These are phyloP conservation scores for Sporormia fimetaria DNA, from an alignment of 495 filamentous ascomycete genomes.

Conservation along the genomic window DNA sequence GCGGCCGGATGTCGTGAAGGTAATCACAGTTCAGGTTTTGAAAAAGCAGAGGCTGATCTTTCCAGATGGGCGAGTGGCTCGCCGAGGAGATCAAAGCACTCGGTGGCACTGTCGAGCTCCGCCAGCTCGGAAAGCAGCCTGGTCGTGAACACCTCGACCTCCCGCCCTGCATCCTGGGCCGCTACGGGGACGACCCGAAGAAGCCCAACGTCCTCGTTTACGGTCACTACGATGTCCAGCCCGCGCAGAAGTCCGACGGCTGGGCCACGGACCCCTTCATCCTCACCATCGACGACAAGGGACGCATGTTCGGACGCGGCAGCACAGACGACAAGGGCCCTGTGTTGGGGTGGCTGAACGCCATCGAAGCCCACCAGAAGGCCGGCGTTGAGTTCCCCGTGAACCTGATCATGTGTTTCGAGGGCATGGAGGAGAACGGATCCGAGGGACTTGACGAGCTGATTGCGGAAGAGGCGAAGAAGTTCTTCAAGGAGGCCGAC, in stretches of 20 bases:
- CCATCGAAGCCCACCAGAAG: constrained; percentile 92
- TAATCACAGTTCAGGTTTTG: constrained; percentile 24
- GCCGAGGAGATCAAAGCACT: constrained; percentile 68
- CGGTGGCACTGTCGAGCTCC: constrained; percentile 74
- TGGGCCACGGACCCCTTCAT: constrained; percentile 96
- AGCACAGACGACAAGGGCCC: constrained; percentile 98
- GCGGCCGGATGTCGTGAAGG: constrained; percentile 73
- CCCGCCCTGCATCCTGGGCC: constrained; percentile 80
- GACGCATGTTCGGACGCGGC: constrained; percentile 89
- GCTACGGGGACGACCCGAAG: constrained; percentile 79
- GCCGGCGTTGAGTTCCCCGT: constrained; percentile 91
- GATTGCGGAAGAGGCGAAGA: constrained; percentile 76
- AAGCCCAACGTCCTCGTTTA: constrained; percentile 95
- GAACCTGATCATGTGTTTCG: constrained; percentile 98
- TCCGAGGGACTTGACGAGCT: constrained; percentile 94
- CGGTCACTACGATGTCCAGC: constrained; percentile 98
- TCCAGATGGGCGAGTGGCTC: constrained; percentile 84
- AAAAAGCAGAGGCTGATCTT: constrained; percentile 2
- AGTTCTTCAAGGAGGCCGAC: constrained; percentile 87
- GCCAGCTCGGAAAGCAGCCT: constrained; percentile 78
- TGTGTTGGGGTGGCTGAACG: constrained; percentile 94
- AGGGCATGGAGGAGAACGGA: constrained; percentile 99
- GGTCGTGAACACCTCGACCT: constrained; percentile 81
- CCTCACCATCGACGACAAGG: constrained; percentile 76
- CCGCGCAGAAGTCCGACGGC: constrained; percentile 82